Percentiles rank a stretch among this genome's conserved stretches.
Evolutionary conservation across 2,329 filamentous ascomycete genomes (phyloP).

Genomic region (Colletotrichum higginsianum): DNA sequence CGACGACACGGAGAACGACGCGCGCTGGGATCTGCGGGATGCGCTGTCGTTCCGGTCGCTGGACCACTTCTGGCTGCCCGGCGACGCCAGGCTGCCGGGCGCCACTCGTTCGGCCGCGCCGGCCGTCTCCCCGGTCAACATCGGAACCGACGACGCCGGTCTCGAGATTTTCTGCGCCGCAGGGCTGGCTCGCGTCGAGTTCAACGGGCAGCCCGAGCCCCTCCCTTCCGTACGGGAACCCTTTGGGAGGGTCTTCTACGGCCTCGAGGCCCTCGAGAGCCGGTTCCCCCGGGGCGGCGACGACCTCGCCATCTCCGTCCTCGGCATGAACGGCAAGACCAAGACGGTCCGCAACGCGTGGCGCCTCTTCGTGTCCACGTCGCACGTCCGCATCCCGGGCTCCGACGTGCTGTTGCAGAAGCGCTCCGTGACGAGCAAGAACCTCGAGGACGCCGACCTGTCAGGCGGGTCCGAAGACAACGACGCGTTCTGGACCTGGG

Average conservation of each 20-base stretch:
- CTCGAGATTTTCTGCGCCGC: slow-evolving; percentile 46
- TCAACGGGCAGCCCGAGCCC: slow-evolving; percentile 35
- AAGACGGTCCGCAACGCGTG: slow-evolving; percentile 51
- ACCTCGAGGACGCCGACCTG: background rate
- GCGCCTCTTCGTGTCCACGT: slow-evolving; percentile 49
- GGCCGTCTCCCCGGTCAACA: background rate
- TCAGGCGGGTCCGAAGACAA: slow-evolving; percentile 22
- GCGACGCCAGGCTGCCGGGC: slow-evolving; percentile 61
- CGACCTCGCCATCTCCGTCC: slow-evolving; percentile 56
- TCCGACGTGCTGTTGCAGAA: slow-evolving; percentile 56
- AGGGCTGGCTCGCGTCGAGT: slow-evolving; percentile 42
- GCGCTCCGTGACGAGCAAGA: slow-evolving; percentile 15
- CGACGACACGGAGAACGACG: slow-evolving; percentile 67
- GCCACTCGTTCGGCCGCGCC: slow-evolving; percentile 38
- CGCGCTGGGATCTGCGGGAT: slow-evolving; percentile 78
- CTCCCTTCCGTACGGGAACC: slow-evolving; percentile 30
- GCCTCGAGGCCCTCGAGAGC: slow-evolving; percentile 48
- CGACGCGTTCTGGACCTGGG: slow-evolving; percentile 48
- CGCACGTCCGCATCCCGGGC: slow-evolving; percentile 56
- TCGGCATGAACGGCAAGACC: slow-evolving; percentile 59
- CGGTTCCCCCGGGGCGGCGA: slow-evolving; percentile 47
- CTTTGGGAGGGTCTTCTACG: slow-evolving; percentile 43
- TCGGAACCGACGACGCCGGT: slow-evolving; percentile 44
- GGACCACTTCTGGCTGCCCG: slow-evolving; percentile 77
- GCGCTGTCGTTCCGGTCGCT: slow-evolving; percentile 77